Base-by-base conservation (phyloP, 2,329 filamentous ascomycete genomes). In the Xylariaceae sp. region DNA sequence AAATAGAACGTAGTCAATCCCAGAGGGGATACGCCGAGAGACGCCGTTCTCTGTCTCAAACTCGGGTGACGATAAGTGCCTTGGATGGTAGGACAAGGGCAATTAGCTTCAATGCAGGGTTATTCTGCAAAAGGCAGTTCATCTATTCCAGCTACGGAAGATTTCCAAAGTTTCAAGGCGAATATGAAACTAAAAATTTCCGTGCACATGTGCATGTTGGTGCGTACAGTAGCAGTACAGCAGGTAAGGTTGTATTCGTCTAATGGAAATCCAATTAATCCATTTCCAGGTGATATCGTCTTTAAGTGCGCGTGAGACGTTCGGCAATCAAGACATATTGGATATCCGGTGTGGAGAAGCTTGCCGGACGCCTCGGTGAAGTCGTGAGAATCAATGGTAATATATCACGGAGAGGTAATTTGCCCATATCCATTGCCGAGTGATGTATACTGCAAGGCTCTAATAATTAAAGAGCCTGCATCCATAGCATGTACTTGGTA, bases 361-460 rank as follows among this genome's bases (percentile, higher is more conserved):
- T 52, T 44, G 7, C 47, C 42, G 26, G 45, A 60, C 48, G 60
- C 57, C 57, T 62, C 57, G 60, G 60, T 62, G 52, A 60, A 46
- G 29, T 21, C 3, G 9, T 16, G 14, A 18, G 26, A 43, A 51
- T 56, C 44, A 37, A 42, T 12, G 6, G 32, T 10, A 16, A 37
- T 37, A 12, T 37, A 37, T 37, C 32, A 14, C 32, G 32, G 32
- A 37, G 32, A 37, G 32, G 12, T 37, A 16, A 16, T 37, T 16
- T 4, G 32, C 32, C n/a, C n/a, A n/a, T n/a, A 16, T 37, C 32
- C 14, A 10, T 37, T 37, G 32, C 32, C 14, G 32, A 16, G 5
- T 3, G 32, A 37, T 14, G 6, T 26, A 26, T 26, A 26, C 4
- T 26, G 9, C 9, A 9, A 26, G 23, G 23, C 23, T 26, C 4